A percentile compares a stretch with the other conserved stretches of the same genome.
Evolutionary conservation across 768 basidiomycete genomes (phyloP).

Genomic region (Cystofilobasidium capitatum): DNA sequence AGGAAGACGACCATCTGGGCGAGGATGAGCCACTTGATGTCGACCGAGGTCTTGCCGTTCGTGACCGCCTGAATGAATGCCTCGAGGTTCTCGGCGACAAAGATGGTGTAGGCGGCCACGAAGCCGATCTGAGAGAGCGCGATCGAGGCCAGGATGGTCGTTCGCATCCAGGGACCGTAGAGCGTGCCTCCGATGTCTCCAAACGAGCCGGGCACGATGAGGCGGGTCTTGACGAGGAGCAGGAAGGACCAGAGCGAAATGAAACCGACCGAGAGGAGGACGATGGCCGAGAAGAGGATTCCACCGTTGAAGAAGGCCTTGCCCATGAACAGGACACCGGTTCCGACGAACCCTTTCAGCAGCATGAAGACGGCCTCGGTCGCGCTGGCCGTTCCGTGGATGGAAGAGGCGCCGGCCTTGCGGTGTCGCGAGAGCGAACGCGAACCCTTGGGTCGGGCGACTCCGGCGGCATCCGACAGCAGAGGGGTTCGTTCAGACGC

Average conservation of each 20-base stretch:
- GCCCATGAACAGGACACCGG: slow-evolving; percentile 72
- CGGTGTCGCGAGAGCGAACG: slow-evolving; percentile 13
- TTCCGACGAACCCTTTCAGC: slow-evolving; percentile 26
- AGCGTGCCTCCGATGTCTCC: slow-evolving; percentile 82
- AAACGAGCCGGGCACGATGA: slow-evolving; percentile 54
- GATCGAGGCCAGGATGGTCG: slow-evolving; percentile 76
- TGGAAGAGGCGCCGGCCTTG: slow-evolving; percentile 9
- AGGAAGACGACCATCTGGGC: slow-evolving; percentile 77
- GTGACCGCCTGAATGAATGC: slow-evolving; percentile 76
- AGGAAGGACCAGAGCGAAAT: slow-evolving; percentile 91
- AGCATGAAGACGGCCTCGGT: slow-evolving; percentile 27
- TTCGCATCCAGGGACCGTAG: slow-evolving; percentile 89
- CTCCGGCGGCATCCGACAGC: slow-evolving; percentile 18
- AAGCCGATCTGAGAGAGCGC: slow-evolving; percentile 57
- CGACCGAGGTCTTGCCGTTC: slow-evolving; percentile 56
- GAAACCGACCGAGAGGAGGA: slow-evolving; percentile 67
- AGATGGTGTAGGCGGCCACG: slow-evolving; percentile 58
- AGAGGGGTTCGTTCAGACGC: slow-evolving; percentile 36
- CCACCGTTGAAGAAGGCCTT: slow-evolving; percentile 96
- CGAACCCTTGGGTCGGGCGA: neutral
- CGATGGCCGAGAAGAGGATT: slow-evolving; percentile 71
- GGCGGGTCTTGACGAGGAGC: slow-evolving; percentile 74
- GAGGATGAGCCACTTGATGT: slow-evolving; percentile 67
- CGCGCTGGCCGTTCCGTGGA: slow-evolving; percentile 21
- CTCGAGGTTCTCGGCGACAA: slow-evolving; percentile 81